Base-by-base conservation (phyloP, 139 green algal genomes). In the Chlorella sp. region DNA sequence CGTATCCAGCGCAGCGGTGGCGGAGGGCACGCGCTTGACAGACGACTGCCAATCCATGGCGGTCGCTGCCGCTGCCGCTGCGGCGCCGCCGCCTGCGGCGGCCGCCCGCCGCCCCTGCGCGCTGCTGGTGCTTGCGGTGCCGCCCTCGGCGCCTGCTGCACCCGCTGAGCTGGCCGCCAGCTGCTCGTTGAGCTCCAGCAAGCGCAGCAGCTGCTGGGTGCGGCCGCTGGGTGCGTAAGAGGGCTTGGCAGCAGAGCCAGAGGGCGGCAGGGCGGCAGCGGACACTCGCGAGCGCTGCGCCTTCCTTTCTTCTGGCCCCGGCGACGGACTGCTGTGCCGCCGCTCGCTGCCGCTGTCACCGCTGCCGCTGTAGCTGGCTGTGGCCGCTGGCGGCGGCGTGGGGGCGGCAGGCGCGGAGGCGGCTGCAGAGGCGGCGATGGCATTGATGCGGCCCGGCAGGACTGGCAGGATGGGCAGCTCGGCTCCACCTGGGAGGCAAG, bases 381-480 rank as follows among this genome's bases (percentile, higher is more conserved):
- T 39, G 62, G 78, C 51, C 9, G 47, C 57, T 26, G 76, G 63
- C 26, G 76, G 36, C 25, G 55, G 69, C 38, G 34, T 20, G 21
- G 36, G 51, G 13, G 51, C 38, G 9, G 69, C 1, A 0, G 69
- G 21, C 20, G 71, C 68, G 18, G 47, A 36, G 3, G 51, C 78
- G n/a, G 18, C 63, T 3, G 16, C 41, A 18, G 63, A 72, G 63
- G 78, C 23, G 41, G 41, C 30, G 18, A 75, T 28, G 15, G 64
- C 80, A 11, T 78, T 85, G 80, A 85, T 85, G 47, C 80, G 80
- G 21, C 80, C 80, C 1, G 80, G 80, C 80, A 69, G 78, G 65
- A 78, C 67, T 2, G 80, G 80, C 67, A 85, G 80, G 30, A 85
- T 85, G 80, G 80, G 80, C 13, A 85, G 78, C 78, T 83, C 78